phyloP scores from a whole-genome alignment of 805 yeast genomes.

The Barnettozyma californica region DNA sequence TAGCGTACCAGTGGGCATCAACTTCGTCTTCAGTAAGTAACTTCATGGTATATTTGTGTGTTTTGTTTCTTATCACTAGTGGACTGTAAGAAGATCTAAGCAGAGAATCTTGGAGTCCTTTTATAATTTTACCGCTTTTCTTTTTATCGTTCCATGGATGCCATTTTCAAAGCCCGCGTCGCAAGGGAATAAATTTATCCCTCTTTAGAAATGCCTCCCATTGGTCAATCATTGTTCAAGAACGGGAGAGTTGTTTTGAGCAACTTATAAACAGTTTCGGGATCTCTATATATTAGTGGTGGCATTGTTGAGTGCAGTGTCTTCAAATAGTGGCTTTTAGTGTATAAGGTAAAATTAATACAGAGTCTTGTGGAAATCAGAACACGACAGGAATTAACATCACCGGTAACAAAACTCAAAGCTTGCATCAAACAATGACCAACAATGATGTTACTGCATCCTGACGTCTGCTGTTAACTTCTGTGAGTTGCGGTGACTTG shows the following conservation, averaged over 20 bases:
- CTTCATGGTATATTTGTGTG: slow-evolving; percentile 45
- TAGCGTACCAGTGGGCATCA: slow-evolving; percentile 55
- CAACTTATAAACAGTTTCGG: not conserved
- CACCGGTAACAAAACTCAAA: not conserved
- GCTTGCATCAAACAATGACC: not conserved
- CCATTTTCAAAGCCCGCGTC: slow-evolving; percentile 1
- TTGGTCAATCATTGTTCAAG: not conserved
- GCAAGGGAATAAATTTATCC: not conserved
- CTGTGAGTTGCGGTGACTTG: not conserved
- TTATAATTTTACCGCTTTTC: not conserved
- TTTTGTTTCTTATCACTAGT: too few species aligned
- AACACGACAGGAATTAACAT: not conserved
- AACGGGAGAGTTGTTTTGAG: not conserved
- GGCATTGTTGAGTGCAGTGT: not conserved
- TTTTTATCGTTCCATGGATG: not conserved
- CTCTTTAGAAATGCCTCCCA: not conserved
- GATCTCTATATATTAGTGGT: not conserved
- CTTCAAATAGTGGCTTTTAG: not conserved
- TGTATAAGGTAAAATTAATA: not conserved
- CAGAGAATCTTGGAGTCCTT: not conserved
- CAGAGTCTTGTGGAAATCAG: not conserved
- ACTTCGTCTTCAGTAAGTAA: slow-evolving; percentile 60
- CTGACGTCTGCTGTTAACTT: not conserved
- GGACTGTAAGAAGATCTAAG: too few species aligned
- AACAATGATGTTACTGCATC: too few species aligned